Percentiles rank a stretch among this genome's conserved stretches.
phyloP scores from a whole-genome alignment of 2,329 filamentous ascomycete genomes.

The Tolypocladium sp. region DNA sequence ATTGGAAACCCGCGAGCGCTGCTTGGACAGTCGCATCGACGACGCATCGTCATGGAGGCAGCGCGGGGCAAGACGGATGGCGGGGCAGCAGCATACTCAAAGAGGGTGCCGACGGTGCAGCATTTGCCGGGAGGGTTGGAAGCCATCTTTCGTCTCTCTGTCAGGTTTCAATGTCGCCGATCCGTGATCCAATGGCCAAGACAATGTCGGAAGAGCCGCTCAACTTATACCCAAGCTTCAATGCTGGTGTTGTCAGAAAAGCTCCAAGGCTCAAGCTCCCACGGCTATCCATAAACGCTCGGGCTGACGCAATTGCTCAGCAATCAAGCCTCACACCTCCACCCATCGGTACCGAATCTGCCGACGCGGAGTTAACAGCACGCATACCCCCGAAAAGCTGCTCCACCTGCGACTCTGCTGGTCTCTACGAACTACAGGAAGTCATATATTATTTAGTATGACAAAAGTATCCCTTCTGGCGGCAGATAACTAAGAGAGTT shows the following conservation, averaged over 20 bases:
- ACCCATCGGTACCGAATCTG: not conserved
- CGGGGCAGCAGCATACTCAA: conserved; percentile 28
- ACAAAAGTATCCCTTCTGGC: not conserved
- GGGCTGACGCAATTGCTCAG: not conserved
- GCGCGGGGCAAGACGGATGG: not conserved
- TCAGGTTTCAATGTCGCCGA: not conserved
- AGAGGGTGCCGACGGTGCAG: conserved; percentile 42
- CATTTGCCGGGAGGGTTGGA: conserved; percentile 43
- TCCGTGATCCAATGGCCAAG: not conserved
- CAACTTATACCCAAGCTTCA: not conserved
- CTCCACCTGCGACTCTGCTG: not conserved
- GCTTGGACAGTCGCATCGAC: not conserved
- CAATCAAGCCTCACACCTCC: not conserved
- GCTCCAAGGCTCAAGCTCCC: not conserved
- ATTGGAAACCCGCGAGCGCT: not conserved
- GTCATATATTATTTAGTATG: not conserved
- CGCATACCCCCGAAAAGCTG: not conserved
- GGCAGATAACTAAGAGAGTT: not conserved
- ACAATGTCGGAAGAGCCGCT: not conserved
- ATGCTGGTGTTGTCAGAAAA: not conserved
- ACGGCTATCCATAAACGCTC: not conserved
- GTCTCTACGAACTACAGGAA: not conserved
- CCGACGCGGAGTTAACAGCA: not conserved
- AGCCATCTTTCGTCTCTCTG: conserved; percentile 31
- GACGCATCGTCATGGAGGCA: not conserved